Evolutionary conservation across 352 stramenopile species (phyloP).

Genomic region (Phytopythium vexans): DNA sequence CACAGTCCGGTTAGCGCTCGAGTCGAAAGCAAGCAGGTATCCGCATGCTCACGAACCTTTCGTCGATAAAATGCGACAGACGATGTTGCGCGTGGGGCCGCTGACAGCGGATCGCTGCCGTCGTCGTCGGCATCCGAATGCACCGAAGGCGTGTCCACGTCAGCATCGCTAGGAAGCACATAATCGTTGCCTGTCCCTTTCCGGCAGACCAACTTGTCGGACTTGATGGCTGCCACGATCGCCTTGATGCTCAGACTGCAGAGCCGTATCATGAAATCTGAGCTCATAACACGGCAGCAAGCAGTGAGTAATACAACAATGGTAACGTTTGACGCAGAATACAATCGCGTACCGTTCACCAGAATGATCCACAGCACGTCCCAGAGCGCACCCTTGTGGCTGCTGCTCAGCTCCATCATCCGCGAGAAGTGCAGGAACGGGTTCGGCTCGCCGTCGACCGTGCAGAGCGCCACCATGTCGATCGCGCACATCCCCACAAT

Average conservation of each 20-base stretch:
- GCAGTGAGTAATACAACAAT: background rate
- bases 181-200: conserved; percentile 2
- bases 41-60: conserved; percentile 39
- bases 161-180: background rate
- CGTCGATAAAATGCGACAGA: conserved; percentile 57
- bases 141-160: background rate
- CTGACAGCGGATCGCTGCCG: conserved; percentile 4
- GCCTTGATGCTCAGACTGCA: conserved; percentile 60
- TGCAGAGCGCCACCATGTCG: conserved; percentile 58
- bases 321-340: background rate
- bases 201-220: conserved; percentile 30
- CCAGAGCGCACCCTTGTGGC: conserved; percentile 39
- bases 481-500: conserved; percentile 57
- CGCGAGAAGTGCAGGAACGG: conserved; percentile 46
- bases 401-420: conserved; percentile 24
- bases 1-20: background rate
- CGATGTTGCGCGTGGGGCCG: conserved; percentile 21
- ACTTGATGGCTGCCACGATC: conserved; percentile 42
- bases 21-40: background rate
- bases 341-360: conserved; percentile 53
- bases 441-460: conserved; percentile 59
- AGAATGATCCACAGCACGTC: conserved; percentile 73
- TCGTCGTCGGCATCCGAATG: conserved; percentile 3
- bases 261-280: conserved; percentile 74
- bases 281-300: background rate